Base-by-base conservation (phyloP, 2,329 filamentous ascomycete genomes). In the Alternaria viburni region DNA sequence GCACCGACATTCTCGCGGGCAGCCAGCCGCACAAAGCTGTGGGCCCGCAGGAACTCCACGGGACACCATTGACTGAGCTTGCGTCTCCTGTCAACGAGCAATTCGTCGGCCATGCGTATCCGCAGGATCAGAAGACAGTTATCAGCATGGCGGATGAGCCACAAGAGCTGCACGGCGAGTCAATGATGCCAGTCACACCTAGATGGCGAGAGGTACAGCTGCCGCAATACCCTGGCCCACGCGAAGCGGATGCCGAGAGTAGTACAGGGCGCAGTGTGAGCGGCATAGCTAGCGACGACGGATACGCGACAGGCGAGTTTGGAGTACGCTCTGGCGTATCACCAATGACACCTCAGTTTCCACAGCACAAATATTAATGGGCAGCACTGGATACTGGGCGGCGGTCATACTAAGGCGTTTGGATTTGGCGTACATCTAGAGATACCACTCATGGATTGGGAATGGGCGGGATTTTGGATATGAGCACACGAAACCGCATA, bases 161-260 rank as follows among this genome's bases (percentile, higher is more conserved):
- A 6, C 69, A 69, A 19, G 75, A 78, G 44, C 36, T 77, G 15
- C 67, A 65, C 45, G 70, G 66, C 3, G 71, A 74, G 17, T 71
- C 71, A 1, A 62, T 54, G 36, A 59, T 64, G 25, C 66, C 71
- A 23, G 41, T 62, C 12, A 63, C 71, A 5, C 66, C 67, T 12
- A 49, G 71, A 15, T 77, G 74, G 74, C 57, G 68, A 54, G 72
- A 77, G 19, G 72, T 76, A 9, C 49, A 63, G 26, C 46, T 62
- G n/a, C 67, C 61, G 11, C 54, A 41, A 21, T 26, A 65, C n/a
- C 54, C 59, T 50, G 61, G 61, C 19, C 64, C 67, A 25, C 59
- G 70, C 26, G 73, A 74, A 10, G 64, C 68, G 56, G 74, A 74
- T 46, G 68, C 59, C 3, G 64, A 63, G 17, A 70, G 71, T 55